These are phyloP conservation scores for Trichoderma gamsii DNA, from an alignment of 495 filamentous ascomycete genomes.

Conservation along the genomic window DNA sequence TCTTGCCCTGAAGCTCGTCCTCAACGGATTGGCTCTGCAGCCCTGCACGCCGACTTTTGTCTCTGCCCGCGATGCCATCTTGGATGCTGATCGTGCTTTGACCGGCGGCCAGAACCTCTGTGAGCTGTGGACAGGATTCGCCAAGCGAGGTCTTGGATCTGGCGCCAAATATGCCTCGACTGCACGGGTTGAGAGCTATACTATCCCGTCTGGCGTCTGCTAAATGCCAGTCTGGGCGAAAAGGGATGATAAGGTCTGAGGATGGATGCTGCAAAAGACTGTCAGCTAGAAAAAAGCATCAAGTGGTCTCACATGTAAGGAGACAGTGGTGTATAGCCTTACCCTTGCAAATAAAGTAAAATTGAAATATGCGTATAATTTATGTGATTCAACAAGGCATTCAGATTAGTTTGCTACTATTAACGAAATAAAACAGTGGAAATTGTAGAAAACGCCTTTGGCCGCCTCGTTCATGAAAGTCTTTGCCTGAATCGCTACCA, in stretches of 20 bases:
- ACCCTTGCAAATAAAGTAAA: background rate
- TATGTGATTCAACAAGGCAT: background rate
- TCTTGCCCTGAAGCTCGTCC: constrained; percentile 45
- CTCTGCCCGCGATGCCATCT: constrained; percentile 44
- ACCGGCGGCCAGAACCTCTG: constrained; percentile 47
- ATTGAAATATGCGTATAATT: background rate
- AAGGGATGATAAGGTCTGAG: background rate
- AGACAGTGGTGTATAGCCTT: background rate
- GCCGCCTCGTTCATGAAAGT: too few species aligned
- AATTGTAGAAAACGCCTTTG: too few species aligned
- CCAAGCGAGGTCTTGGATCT: constrained; percentile 43
- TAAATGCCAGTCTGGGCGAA: background rate
- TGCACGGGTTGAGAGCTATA: background rate
- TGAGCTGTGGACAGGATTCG: constrained; percentile 48
- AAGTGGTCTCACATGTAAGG: background rate
- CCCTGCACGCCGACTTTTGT: constrained; percentile 49
- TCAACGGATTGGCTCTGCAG: constrained; percentile 50
- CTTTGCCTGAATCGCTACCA: too few species aligned
- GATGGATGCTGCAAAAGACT: background rate
- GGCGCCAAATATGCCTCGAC: background rate
- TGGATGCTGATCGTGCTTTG: constrained; percentile 46
- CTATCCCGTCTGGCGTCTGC: background rate
- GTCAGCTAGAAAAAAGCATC: background rate
- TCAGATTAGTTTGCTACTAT: too few species aligned
- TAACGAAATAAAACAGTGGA: too few species aligned